Evolutionary conservation across 2,329 filamentous ascomycete species (phyloP), one percentile per base, ranked within the genome.

Genomic region (Stagonosporopsis vannaccii): DNA sequence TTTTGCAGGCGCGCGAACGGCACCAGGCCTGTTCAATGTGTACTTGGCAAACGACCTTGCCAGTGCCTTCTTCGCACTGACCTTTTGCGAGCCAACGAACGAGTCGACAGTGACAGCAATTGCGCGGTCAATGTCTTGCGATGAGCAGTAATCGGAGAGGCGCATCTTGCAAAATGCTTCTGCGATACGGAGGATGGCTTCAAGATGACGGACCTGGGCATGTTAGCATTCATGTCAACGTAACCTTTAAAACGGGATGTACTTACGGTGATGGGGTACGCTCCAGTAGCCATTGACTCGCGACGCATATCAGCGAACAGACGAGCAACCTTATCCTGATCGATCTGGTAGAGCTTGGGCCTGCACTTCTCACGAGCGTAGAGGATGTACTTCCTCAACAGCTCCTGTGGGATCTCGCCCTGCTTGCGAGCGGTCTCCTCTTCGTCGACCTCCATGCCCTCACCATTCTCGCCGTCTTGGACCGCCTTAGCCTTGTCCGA

Each of bases 91-190:
- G 59, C 90, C 91, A 39, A 99, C 91, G 72, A 99, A 99, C 52
- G 91, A 96, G 65, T 98, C 93, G 2, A 99, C 91, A 0, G 95
- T 96, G 6, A 99, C 95, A 13, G 93, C 92, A 71, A 99, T 99
- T 55, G 95, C 95, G 39, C 95, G 91, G 77, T 99, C 95, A 67
- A 99, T 97, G 72, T 99, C 95, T 57, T 90, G 86, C 1, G 90
- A 80, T 6, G 90, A 89, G 77, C 94, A 97, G 81, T 97, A 98
- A 65, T 99, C 95, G 0, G 91, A 95, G n/a, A 99, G 82, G 13
- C 95, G 90, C 95, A 99, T 99, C 72, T 96, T 94, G 78, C 91
- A 96, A 80, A 99, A 99, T 0, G 93, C 81, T 76, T 99, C 95
- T 54, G 88, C 89, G 71, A 96, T 96, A 72, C 95, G 91, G 80